Percentiles rank a stretch among this genome's conserved stretches.
Evolutionary conservation across 345 rosid genomes (phyloP).

Genomic region (Aurinia saxatilis): DNA sequence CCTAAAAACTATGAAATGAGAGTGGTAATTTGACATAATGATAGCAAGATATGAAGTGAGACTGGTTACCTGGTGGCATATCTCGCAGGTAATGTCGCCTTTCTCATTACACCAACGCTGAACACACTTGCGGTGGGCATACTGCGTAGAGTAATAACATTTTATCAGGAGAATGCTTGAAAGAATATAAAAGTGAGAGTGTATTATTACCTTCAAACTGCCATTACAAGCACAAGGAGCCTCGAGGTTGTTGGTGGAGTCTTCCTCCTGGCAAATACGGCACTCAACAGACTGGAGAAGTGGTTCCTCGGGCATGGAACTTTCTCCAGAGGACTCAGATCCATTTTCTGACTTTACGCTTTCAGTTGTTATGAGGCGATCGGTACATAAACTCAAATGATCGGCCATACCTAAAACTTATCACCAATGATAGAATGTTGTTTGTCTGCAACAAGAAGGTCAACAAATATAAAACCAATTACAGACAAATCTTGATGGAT

Average conservation of each 20-base stretch:
- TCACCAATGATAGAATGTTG: slow-evolving; percentile 5
- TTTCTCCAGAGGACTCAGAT: slow-evolving; percentile 34
- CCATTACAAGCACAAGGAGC: slow-evolving; percentile 92
- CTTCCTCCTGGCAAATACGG: slow-evolving; percentile 99
- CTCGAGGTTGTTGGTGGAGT: slow-evolving; percentile 58
- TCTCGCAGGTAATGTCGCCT: slow-evolving; percentile 87
- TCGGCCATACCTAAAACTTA: slow-evolving; percentile 46
- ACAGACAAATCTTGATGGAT: no score
- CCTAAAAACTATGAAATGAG: background rate
- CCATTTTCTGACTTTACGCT: slow-evolving; percentile 26
- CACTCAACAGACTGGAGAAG: slow-evolving; percentile 75
- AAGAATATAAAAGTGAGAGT: no score
- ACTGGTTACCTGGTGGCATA: slow-evolving; percentile 78
- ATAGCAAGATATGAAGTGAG: background rate
- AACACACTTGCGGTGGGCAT: slow-evolving; percentile 66
- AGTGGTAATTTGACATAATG: background rate
- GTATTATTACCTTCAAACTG: slow-evolving; percentile 70
- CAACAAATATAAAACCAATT: background rate
- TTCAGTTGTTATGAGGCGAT: slow-evolving; percentile 48
- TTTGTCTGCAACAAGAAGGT: slow-evolving; percentile 19
- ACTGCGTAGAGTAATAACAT: slow-evolving; percentile 1
- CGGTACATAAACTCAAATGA: slow-evolving; percentile 65
- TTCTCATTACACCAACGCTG: slow-evolving; percentile 98
- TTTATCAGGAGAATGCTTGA: background rate
- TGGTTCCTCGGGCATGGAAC: slow-evolving; percentile 38